Evolutionary conservation across 768 basidiomycete species (phyloP), one percentile per base, ranked within the genome.

Genomic region (Antrodiella citrinella): DNA sequence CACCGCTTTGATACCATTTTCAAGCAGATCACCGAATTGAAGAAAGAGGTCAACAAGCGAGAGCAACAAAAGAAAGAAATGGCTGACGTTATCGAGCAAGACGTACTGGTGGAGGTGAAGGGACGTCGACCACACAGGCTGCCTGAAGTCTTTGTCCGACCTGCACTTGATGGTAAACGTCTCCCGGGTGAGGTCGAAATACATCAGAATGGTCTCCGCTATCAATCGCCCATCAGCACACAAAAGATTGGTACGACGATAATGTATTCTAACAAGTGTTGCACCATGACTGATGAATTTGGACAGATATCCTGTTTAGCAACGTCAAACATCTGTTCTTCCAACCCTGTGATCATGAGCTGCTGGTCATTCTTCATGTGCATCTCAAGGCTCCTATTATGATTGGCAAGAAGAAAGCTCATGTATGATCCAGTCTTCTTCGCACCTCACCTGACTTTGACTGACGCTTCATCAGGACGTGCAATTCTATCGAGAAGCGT

Each of bases 261-360:
- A n/a, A n/a, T n/a, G n/a, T n/a, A n/a, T n/a, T n/a, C n/a, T n/a
- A n/a, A n/a, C n/a, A n/a, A n/a, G n/a, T n/a, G n/a, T n/a, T n/a
- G n/a, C n/a, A n/a, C n/a, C 4, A 4, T 47, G 44, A 44, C 46
- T 46, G 13, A 15, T 18, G 19, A 35, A 12, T 23, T 44, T 20
- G 12, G 22, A 21, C 47, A 95, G 95, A 99, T 64, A 76, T 99
- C 11, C 73, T 97, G 9, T 99, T 97, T 72, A 85, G 81, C 70
- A 99, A 99, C 65, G 85, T 99, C 72, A 96, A 95, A 66, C 95
- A 99, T 67, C 74, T 98, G 9, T 96, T 98, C 72, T 98, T 99
- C 80, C 96, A 99, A 63, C 95, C 96, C 2, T 97, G 95, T 60
- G 96, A 99, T 56, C 84, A 91, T 57, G 96, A 99, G 65, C 72